Percentiles rank a stretch among this genome's conserved stretches.
Evolutionary conservation across 140 eudicot species (phyloP).

Genomic region (Senecio squalidus): DNA sequence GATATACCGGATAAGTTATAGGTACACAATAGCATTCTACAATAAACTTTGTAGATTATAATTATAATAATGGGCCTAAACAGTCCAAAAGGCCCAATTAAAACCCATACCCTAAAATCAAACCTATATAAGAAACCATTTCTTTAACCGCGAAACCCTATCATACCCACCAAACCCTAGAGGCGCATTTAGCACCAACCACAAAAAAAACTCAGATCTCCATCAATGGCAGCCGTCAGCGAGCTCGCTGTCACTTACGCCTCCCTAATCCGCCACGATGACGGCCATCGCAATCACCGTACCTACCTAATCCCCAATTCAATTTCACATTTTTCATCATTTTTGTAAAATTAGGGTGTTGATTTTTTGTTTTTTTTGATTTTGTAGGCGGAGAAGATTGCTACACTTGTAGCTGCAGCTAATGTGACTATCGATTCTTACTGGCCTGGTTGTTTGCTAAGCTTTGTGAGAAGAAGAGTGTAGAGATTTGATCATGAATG

Average conservation of each 20-base stretch:
- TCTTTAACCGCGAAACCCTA: background rate
- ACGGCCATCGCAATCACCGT: constrained; percentile 65
- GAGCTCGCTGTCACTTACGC: constrained; percentile 69
- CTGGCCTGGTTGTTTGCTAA: constrained; percentile 74
- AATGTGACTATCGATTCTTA: constrained; percentile 49
- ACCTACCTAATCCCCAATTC: constrained; percentile 11
- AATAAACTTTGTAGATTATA: too few species aligned
- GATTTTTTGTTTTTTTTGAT: background rate
- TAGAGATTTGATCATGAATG: constrained; percentile 50
- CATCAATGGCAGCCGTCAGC: constrained; percentile 60
- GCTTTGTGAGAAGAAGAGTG: constrained; percentile 50
- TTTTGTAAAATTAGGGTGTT: background rate
- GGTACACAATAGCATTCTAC: too few species aligned
- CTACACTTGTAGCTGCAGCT: constrained; percentile 53
- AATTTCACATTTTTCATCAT: background rate
- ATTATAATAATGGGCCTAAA: constrained; percentile 4
- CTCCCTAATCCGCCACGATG: constrained; percentile 58
- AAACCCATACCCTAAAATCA: constrained; percentile 20
- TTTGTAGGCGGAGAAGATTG: constrained; percentile 52
- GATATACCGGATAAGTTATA: too few species aligned
- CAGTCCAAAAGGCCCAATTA: constrained; percentile 6
- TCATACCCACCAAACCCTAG: background rate
- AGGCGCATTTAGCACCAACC: constrained; percentile 10
- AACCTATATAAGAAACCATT: constrained; percentile 11
- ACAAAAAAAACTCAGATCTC: background rate